Conservation (phyloP, 495 filamentous ascomycete genomes). For the Parathielavia hyrcaniae region DNA sequence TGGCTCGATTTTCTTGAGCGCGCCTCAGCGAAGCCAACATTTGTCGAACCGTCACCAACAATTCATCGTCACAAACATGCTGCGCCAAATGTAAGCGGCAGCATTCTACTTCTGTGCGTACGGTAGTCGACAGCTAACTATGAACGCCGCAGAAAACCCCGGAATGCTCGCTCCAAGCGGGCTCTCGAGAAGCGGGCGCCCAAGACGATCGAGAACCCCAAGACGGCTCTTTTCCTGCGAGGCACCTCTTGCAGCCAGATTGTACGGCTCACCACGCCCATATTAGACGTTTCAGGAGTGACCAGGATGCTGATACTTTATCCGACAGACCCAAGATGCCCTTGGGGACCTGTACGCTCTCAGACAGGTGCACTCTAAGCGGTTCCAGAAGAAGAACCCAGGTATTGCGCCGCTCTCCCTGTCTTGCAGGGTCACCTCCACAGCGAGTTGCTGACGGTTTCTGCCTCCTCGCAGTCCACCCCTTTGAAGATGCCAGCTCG, state of each 20-base stretch:
- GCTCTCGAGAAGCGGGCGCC: conserved; percentile 84
- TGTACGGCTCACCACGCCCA: conserved; percentile 28
- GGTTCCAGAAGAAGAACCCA: conserved; percentile 91
- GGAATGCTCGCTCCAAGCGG: conserved; percentile 88
- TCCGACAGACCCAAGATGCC: conserved; percentile 54
- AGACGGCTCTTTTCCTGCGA: conserved; percentile 77
- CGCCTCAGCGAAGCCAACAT: neutral
- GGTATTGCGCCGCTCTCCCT: conserved; percentile 26
- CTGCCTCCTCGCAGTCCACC: conserved; percentile 47
- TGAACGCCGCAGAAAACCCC: conserved; percentile 61
- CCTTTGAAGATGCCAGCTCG: conserved; percentile 81
- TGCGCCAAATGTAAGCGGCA: conserved; percentile 32
- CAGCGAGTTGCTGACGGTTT: neutral
- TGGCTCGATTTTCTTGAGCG: conserved; percentile 20
- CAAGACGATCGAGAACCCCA: conserved; percentile 81
- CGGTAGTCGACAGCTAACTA: neutral
- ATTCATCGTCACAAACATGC: conserved; percentile 22
- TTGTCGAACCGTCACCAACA: neutral
- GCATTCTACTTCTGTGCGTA: neutral
- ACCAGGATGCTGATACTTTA: neutral
- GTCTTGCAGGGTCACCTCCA: neutral
- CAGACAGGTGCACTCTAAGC: conserved; percentile 69
- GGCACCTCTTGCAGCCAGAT: conserved; percentile 73
- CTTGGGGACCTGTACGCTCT: conserved; percentile 76
- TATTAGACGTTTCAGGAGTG: neutral